Evolutionary conservation across 2,329 filamentous ascomycete species (phyloP), one percentile per base, ranked within the genome.

Genomic region (Coniella lustricola): DNA sequence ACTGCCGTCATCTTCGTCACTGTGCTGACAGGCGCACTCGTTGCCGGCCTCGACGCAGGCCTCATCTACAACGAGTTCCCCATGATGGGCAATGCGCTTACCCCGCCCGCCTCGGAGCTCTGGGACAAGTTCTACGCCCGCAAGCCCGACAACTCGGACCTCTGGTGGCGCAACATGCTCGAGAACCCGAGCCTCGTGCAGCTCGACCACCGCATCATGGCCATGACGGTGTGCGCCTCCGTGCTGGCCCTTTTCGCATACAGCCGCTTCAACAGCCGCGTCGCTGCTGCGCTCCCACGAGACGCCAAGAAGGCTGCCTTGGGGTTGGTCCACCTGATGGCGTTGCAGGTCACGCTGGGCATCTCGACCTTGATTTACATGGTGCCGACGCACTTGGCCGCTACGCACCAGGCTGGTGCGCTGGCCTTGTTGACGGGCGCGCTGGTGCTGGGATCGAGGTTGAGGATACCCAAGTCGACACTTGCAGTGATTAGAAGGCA

Each of bases 61-160:
- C 76, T 98, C 49, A 97, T 98, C 68, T 98, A 98, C 75, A 98
- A 98, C 65, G 90, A 98, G 67, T 97, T 98, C 66, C 93, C 93
- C 7, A 87, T 79, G 68, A 98, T 98, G 93, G 93, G 93, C 8
- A 68, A 81, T 3, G 89, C 90, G 10, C 71, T 95, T 18, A 76
- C 88, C 0, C 91, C 91, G 1, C 91, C 91, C 1, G 81, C 77
- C 61, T 75, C 80, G 9, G 91, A 97, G 70, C 81, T 97, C 29
- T 90, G 88, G 66, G 84, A 91, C 61, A 73, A 79, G 33, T 94
- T 89, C 71, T 96, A 96, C 76, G 84, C 82, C 50, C 85, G 90
- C 60, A 79, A 77, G 50, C 75, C 84, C 35, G 89, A 95, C 63
- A 73, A 78, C 36, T 84, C 82, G 12, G 94, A 98, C 61, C 73